These are phyloP conservation scores for Prunella vulgaris DNA, from an alignment of 257 asterid species.

Conservation along the genomic window DNA sequence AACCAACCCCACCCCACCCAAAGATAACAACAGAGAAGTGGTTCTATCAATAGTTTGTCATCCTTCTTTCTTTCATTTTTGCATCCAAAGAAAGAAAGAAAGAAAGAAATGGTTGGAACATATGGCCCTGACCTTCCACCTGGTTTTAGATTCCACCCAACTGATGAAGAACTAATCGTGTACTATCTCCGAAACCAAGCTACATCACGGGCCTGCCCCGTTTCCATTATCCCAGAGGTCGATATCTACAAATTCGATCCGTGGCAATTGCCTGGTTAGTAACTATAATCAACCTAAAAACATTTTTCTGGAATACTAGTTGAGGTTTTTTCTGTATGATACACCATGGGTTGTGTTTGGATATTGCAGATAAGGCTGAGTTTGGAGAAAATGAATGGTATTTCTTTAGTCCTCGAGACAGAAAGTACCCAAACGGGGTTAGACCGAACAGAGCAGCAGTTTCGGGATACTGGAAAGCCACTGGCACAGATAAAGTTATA, in stretches of 20 bases:
- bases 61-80: not conserved
- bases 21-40: not conserved
- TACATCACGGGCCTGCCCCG: constrained; percentile 62
- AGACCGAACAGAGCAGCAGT: constrained; percentile 94
- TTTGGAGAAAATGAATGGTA: constrained; percentile 89
- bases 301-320: not conserved
- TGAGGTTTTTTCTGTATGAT: not conserved
- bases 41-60: constrained; percentile 8
- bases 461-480: constrained; percentile 94
- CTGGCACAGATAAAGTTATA: constrained; percentile 81
- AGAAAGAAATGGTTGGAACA: constrained; percentile 45
- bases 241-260: constrained; percentile 88
- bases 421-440: constrained; percentile 82
- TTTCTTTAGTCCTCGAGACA: constrained; percentile 74
- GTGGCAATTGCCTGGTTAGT: constrained; percentile 85
- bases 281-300: not conserved
- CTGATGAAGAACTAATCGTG: constrained; percentile 86
- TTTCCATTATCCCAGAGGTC: constrained; percentile 66
- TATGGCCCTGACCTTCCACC: constrained; percentile 72
- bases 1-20: not conserved
- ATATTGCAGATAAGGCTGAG: constrained; percentile 50
- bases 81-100: not conserved
- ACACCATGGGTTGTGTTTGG: not conserved
- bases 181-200: constrained; percentile 72
- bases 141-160: constrained; percentile 88